These are phyloP conservation scores for Termitomyces sp. DNA, from an alignment of 768 basidiomycete species.

Conservation along the genomic window DNA sequence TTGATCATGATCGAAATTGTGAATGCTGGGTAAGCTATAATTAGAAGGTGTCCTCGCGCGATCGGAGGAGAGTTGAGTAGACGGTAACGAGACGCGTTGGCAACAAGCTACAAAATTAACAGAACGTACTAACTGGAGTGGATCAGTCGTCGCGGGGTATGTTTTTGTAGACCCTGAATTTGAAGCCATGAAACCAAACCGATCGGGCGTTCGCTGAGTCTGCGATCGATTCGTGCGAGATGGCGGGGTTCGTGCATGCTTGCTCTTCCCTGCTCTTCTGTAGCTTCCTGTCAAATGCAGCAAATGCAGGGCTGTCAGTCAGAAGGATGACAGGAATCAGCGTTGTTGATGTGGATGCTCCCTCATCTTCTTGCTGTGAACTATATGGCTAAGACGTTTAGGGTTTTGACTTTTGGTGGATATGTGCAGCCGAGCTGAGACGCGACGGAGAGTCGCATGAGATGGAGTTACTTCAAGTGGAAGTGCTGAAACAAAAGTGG, in stretches of 20 bases:
- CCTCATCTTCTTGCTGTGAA: neutral
- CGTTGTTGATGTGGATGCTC: neutral
- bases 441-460: neutral
- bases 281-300: neutral
- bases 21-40: neutral
- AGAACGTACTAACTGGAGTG: too few species aligned
- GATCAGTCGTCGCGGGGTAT: neutral
- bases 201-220: constrained; percentile 5
- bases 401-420: neutral
- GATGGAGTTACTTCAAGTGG: neutral
- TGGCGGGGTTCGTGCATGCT: neutral
- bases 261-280: too few species aligned
- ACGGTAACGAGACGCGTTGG: neutral
- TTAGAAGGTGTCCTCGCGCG: constrained; percentile 2
- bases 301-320: neutral
- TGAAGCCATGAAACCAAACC: neutral
- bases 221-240: neutral
- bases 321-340: constrained; percentile 1
- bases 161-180: neutral
- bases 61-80: neutral
- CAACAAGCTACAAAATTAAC: too few species aligned
- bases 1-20: neutral
- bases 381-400: neutral
- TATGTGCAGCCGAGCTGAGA: neutral
- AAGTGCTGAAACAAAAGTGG: constrained; percentile 2